Percentiles rank a stretch among this genome's conserved stretches.
phyloP scores from a whole-genome alignment of 2,329 filamentous ascomycete species.

The Colletotrichum musicola region DNA sequence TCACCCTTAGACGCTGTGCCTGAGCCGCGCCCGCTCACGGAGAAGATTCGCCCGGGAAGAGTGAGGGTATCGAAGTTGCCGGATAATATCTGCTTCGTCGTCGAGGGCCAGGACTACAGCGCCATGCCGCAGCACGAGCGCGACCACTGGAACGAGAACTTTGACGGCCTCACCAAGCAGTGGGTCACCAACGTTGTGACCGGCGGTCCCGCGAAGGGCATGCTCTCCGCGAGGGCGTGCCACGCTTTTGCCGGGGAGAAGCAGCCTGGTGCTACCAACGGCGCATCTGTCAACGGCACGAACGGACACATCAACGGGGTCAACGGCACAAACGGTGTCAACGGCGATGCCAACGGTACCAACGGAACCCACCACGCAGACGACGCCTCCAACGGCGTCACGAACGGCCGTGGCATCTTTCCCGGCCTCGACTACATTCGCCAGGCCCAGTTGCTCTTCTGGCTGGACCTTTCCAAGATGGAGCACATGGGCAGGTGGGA shows the following conservation, averaged over 20 bases:
- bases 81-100: slow-evolving; percentile 34
- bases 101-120: slow-evolving; percentile 37
- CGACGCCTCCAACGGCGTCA: not conserved
- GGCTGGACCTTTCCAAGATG: slow-evolving; percentile 35
- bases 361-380: not conserved
- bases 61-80: slow-evolving; percentile 32
- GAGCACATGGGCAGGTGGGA: slow-evolving; percentile 31
- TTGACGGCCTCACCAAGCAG: slow-evolving; percentile 34
- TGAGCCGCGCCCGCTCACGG: slow-evolving; percentile 10
- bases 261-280: slow-evolving; percentile 31
- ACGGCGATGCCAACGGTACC: slow-evolving; percentile 24
- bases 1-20: slow-evolving; percentile 21
- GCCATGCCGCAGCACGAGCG: slow-evolving; percentile 32
- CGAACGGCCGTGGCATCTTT: slow-evolving; percentile 26
- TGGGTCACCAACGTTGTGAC: slow-evolving; percentile 34
- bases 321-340: slow-evolving; percentile 10
- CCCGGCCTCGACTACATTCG: slow-evolving; percentile 35
- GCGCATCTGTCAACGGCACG: slow-evolving; percentile 10
- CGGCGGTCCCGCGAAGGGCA: slow-evolving; percentile 20
- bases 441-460: slow-evolving; percentile 32
- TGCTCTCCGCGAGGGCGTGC: slow-evolving; percentile 28
- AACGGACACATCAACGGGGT: slow-evolving; percentile 21
- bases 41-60: slow-evolving; percentile 26
- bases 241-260: slow-evolving; percentile 32
- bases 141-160: slow-evolving; percentile 35